Base-by-base conservation (phyloP, 2,329 filamentous ascomycete genomes). In the Fusarium virguliforme region DNA sequence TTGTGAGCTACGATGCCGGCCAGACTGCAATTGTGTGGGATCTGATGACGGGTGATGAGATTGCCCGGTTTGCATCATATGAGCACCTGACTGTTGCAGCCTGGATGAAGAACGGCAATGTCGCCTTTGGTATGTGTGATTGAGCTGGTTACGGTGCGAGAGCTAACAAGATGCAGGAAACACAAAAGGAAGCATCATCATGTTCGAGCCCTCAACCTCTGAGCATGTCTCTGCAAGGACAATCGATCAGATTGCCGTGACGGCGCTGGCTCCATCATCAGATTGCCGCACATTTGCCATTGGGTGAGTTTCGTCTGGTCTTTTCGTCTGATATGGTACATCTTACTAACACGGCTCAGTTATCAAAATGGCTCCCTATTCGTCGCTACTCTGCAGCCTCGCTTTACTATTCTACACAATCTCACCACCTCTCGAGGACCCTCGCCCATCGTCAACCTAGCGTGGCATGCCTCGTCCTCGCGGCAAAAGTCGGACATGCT, bases 401-500 rank as follows among this genome's bases (percentile, higher is more conserved):
- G 93, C 57, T 99, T 98, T 80, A 97, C 93, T 3, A 97, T 98
- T 71, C 82, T 98, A 55, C 95, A 99, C 81, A 98, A 95, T 56
- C 85, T 99, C 71, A 95, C 92, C 54, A 97, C 94, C 0, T 92
- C 92, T 0, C 88, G 94, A 75, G 89, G 90, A 2, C 95, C 96
- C 2, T 98, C 95, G 1, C 92, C 94, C 3, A 94, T 99, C 56
- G 90, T 95, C 4, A 93, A 91, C 8, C 83, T 99, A 22, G 90
- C 94, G 64, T 99, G 96, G 96, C 96, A 99, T 85, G 95, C 95
- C 38, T 98, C 96, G 0, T 98, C 96, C 0, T 92, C 95, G 0
- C 94, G 95, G 73, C 95, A 98, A 81, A 98, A 97, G 82, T 97
- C 96, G 1, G 95, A 98, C 77, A 99, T 99, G 96, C 85, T 99